Evolutionary conservation across 73 alveolate genomes (phyloP), one percentile per base, ranked within the genome.

Genomic region (Paramecium pentaurelia): DNA sequence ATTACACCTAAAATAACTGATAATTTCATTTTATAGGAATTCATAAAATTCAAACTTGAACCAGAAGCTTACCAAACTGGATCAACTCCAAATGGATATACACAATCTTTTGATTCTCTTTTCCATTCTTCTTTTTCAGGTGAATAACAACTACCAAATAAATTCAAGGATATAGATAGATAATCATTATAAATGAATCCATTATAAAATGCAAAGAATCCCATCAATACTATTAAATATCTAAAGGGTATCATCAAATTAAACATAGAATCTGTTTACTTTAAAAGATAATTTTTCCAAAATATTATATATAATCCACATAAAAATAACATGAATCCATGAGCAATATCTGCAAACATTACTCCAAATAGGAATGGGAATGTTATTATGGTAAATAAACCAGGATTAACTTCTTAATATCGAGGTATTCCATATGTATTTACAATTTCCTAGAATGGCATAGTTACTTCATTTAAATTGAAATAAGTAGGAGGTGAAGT

Each of bases 321-420:
- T 3, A 85, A 36, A 37, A 95, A 86, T 11, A 96, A n/a, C 30
- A 96, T 47, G 18, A 84, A 71, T 4, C 98, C 98, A 92, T 96
- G 98, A 25, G 95, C 97, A 11, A 96, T 92, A 86, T 96, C 98
- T 6, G 99, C 99, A 94, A 98, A 98, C 99, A 98, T 98, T 8
- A 98, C 96, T 25, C 99, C 99, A 86, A 98, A 98, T 87, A 97
- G 91, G 95, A 98, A 97, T 28, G 99, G 99, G 88, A 98, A 98
- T 20, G 99, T 96, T 42, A 98, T 97, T 34, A 96, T 90, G 6
- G 99, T 93, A 86, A 98, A 98, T 44, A 97, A 58, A 49, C 99
- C 99, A 20, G 99, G 99, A 86, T 98, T 98, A 38, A 97, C 98
- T 94, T 98, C 99, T 93, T 97, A 96, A 94, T 98, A 98, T 51